Base-by-base conservation (phyloP, 345 rosid genomes). In the Eutrema japonicum region DNA sequence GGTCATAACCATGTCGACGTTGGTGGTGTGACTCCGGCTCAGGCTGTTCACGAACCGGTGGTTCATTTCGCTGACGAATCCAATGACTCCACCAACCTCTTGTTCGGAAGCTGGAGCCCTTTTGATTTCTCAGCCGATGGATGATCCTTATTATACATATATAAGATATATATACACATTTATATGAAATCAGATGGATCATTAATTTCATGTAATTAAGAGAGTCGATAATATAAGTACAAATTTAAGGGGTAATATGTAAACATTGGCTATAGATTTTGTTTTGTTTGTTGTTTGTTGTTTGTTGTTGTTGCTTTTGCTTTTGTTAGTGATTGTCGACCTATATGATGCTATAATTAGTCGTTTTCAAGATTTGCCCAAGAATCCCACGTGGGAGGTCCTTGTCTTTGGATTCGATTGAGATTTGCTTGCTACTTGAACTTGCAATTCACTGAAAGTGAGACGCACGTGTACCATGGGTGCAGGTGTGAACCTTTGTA, bases 91-190 rank as follows among this genome's bases (percentile, higher is more conserved):
- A 77, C 80, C 64, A 77, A 71, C 58, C 68, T 71, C 54, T 77
- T 77, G 68, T 77, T 77, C 16, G 80, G 80, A 42, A 77, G 72
- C 66, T 77, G 80, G 80, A 77, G 80, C 6, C 80, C 77, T 77
- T 77, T 77, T 71, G 64, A 77, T 14, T 71, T 77, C 64, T 65
- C 80, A 26, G 45, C 57, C 64, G 43, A 77, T 58, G 68, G 73
- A 57, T 77, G 22, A 71, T 55, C 48, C 12, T 70, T 43, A 33
- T 70, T 51, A 64, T 70, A 54, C 57, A 52, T 36, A 68, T n/a
- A n/a, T n/a, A n/a, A n/a, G n/a, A n/a, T n/a, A 43, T 4, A 6
- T 57, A 70, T 77, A 70, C 50, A 77, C 45, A 50, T 26, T 64
- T 64, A 50, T 57, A 64, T 47, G 47, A 64, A 55, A 64, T 55